Percentiles rank a stretch among this genome's conserved stretches.
These are phyloP conservation scores for Bassia scoparia DNA, from an alignment of 148 eudicot species.

Conservation along the genomic window DNA sequence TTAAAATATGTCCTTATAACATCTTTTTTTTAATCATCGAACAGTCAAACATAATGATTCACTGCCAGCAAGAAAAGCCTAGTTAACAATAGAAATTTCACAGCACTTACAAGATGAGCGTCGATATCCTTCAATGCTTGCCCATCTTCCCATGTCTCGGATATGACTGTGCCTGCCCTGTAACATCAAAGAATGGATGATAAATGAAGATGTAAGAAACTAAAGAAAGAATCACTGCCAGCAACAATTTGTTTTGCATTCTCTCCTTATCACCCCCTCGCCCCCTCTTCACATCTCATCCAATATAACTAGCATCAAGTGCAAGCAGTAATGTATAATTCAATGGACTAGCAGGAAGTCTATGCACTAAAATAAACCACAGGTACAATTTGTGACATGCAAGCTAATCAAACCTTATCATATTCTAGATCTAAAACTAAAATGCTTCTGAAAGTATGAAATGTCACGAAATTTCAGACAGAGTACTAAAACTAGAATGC, in stretches of 20 bases:
- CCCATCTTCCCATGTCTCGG: conserved; percentile 99
- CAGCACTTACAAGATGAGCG: conserved; percentile 41
- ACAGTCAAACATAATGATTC: background rate
- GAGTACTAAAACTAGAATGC: background rate
- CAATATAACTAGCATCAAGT: conserved; percentile 1
- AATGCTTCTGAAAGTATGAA: too few species aligned
- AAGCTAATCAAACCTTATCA: background rate
- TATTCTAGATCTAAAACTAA: too few species aligned
- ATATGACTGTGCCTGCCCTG: conserved; percentile 96
- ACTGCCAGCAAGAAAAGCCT: background rate
- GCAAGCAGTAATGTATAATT: background rate
- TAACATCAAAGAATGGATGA: conserved; percentile 20
- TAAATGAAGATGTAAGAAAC: background rate
- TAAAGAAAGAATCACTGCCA: background rate
- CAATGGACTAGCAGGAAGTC: background rate
- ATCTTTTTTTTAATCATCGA: background rate
- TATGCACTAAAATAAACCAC: background rate
- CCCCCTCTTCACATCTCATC: background rate
- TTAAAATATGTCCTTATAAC: background rate
- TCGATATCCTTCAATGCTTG: conserved; percentile 84
- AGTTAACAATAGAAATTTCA: too few species aligned
- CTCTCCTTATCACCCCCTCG: background rate
- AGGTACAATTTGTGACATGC: background rate
- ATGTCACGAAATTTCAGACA: background rate
- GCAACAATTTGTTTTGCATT: background rate